These are phyloP conservation scores for Conidiobolus incongruus DNA, from an alignment of 371 early-diverging fungal genomes.

Conservation along the genomic window DNA sequence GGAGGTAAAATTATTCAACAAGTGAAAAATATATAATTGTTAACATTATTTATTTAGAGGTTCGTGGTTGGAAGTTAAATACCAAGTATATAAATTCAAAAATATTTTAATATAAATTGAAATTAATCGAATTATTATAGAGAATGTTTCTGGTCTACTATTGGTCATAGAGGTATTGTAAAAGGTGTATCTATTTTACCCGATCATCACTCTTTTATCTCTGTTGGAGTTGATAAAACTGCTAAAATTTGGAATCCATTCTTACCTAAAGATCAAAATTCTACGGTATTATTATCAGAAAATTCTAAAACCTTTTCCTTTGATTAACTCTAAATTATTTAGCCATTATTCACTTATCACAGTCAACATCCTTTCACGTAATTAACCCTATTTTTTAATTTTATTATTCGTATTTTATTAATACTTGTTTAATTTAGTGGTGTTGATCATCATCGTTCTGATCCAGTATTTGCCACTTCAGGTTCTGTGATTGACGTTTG, in stretches of 20 bases:
- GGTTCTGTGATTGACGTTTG: constrained; percentile 71
- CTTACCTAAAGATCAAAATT: neutral
- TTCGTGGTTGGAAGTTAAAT: constrained; percentile 7
- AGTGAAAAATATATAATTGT: too few species aligned
- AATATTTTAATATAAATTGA: neutral
- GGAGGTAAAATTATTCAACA: too few species aligned
- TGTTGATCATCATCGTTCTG: constrained; percentile 57
- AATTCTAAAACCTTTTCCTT: neutral
- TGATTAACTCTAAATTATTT: constrained; percentile 4
- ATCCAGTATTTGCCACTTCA: constrained; percentile 70
- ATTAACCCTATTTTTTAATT: neutral
- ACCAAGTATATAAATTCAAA: constrained; percentile 1
- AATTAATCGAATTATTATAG: neutral
- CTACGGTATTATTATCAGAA: neutral
- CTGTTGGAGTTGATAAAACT: constrained; percentile 10
- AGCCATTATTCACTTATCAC: constrained; percentile 42
- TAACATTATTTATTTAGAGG: constrained; percentile 5
- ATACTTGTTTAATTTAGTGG: constrained; percentile 15
- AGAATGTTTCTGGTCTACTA: constrained; percentile 4
- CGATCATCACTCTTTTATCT: constrained; percentile 4
- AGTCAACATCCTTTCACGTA: constrained; percentile 48
- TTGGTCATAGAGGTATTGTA: constrained; percentile 8
- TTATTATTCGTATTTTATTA: neutral
- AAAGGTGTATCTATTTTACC: constrained; percentile 7
- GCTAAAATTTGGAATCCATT: constrained; percentile 8